Base-by-base conservation (phyloP, 2,329 filamentous ascomycete genomes). In the Hirsutella minnesotensis region DNA sequence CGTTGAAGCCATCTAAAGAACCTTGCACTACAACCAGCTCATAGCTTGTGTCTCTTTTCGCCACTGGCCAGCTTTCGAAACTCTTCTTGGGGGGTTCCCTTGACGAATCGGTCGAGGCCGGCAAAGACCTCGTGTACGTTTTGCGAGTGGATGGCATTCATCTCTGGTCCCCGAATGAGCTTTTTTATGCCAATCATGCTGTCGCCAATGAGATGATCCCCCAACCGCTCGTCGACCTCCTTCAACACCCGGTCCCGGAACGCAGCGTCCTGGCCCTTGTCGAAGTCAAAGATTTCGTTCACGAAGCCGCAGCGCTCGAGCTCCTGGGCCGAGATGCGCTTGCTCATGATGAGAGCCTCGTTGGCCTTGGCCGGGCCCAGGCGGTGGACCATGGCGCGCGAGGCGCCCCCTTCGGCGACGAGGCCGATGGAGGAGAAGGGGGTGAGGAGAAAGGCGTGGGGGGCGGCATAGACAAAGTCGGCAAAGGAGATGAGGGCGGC, bases 1-100 rank as follows among this genome's bases (percentile, higher is more conserved):
- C n/a, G n/a, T n/a, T n/a, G n/a, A n/a, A n/a, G n/a, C n/a, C n/a
- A n/a, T n/a, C n/a, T n/a, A n/a, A n/a, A n/a, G n/a, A n/a, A n/a
- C n/a, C n/a, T n/a, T n/a, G n/a, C n/a, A n/a, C n/a, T 12, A 12
- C 24, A 27, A 12, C 24, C 24, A 18, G 18, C n/a, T 49, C 69
- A 95, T 60, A 96, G 66, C 69, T 96, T 96, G 67, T 98, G 92
- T 59, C 81, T 86, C 77, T 95, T 96, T 72, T 92, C 78, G 12
- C 90, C 88, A 48, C 72, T 79, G 1, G 87, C 87, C 58, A 96
- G 68, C 71, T 85, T 89, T 55, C 73, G 67, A 59, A 96, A 96
- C 69, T 96, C 86, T 60, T 83, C 75, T 69, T 95, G 88, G 18
- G 92, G 92, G 36, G 88, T 71, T 0, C 88, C 88, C 47, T 67